Base-by-base conservation (phyloP, 2,329 filamentous ascomycete genomes). In the Apiospora phragmitis region DNA sequence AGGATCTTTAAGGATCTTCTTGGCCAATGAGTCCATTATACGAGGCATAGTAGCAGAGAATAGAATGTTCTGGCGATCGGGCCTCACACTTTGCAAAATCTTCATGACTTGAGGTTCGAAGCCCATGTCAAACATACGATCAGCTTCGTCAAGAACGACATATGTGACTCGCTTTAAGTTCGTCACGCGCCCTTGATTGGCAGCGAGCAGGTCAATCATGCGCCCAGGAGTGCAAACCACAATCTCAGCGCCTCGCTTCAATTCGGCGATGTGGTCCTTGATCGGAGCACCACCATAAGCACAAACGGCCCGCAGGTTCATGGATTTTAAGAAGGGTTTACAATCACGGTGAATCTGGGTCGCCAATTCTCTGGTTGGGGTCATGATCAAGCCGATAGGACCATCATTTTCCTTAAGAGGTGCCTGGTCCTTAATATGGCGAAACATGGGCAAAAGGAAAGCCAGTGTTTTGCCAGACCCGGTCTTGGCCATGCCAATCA, bases 91-190 rank as follows among this genome's bases (percentile, higher is more conserved):
- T 74, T 91, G 90, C 79, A 98, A 91, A 71, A 99, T 96, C 81
- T 97, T 98, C 90, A 96, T 96, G 69, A 99, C 95, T 81, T 99
- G 96, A 2, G 96, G 95, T 82, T 97, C 95, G 78, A 99, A 99
- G 18, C 96, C 96, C 96, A 99, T 98, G 80, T 99, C 96, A 79
- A 98, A 98, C 96, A 99, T 98, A 73, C 96, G 92, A 82, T 99
- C 96, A 66, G 96, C 96, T 83, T 99, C 96, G 79, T 99, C 96
- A 49, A 99, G 89, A 14, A 99, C 96, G 32, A 98, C 91, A 80
- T 98, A 99, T 0, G 94, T 96, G 16, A 97, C 94, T 73, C 96
- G 89, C 75, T 89, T 91, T 70, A 99, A 86, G 77, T 97, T 98
- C 16, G 95, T 97, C 12, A 98, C 95, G 73, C 95, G 90, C n/a